Evolutionary conservation across 305 asterid genomes (phyloP).

Genomic region (Rubia peregrina): DNA sequence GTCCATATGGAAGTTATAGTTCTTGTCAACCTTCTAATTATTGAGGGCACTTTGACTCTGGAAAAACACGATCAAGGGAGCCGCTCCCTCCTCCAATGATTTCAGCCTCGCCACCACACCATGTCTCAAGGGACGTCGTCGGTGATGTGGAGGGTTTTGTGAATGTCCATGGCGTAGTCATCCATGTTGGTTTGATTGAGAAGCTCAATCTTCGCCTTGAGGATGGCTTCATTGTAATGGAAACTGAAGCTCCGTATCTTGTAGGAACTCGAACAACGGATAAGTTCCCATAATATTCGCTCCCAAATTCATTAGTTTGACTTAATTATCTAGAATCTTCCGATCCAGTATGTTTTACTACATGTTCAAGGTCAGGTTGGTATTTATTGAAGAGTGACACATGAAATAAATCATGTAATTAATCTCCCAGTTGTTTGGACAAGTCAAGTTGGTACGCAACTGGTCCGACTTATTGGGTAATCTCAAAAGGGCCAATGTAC

Average conservation of each 20-base stretch:
- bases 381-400: too few relatives aligned
- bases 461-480: too few relatives aligned
- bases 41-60: constrained; percentile 82
- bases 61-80: constrained; percentile 68
- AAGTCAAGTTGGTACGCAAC: too few relatives aligned
- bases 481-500: too few relatives aligned
- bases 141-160: constrained; percentile 58
- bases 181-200: constrained; percentile 89
- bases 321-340: too few relatives aligned
- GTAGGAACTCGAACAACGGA: constrained; percentile 77
- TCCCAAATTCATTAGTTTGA: too few relatives aligned
- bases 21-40: constrained; percentile 87
- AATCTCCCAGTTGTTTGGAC: too few relatives aligned
- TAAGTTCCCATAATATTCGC: too few relatives aligned
- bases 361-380: too few relatives aligned
- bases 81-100: constrained; percentile 81
- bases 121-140: constrained; percentile 74
- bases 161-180: constrained; percentile 87
- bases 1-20: constrained; percentile 88
- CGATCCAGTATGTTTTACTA: too few relatives aligned
- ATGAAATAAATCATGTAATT: too few relatives aligned
- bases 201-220: constrained; percentile 74
- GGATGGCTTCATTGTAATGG: constrained; percentile 59
- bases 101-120: constrained; percentile 49
- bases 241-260: constrained; percentile 41